Evolutionary conservation across 495 filamentous ascomycete genomes (phyloP), one percentile per base, ranked within the genome.

Genomic region (Rusavskia elegans): DNA sequence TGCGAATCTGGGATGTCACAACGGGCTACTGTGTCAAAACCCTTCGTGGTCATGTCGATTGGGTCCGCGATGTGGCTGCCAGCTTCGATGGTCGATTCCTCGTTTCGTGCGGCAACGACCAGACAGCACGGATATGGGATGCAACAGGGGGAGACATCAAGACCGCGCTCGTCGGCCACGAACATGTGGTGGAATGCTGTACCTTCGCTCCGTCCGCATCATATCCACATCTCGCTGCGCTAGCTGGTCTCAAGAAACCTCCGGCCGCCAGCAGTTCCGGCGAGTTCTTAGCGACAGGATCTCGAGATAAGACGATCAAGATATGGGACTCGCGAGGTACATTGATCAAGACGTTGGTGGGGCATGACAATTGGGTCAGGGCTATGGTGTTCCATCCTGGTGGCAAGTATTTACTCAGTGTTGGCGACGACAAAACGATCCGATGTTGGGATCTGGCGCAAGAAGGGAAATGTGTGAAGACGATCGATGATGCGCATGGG

Each of bases 331-430:
- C 80, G 5, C 75, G 89, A 46, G 92, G 92, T 10, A 86, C 83
- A 13, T 72, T 86, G 46, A 81, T 98, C 58, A 96, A 89, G 65
- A 93, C 85, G 1, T 72, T 97, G 8, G 66, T 82, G 2, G 92
- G 92, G 3, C 92, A 98, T 60, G 92, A 98, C 64, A 98, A 96
- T 63, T 98, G 92, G 92, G 83, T 98, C 1, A 79, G 88, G 10
- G 84, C 73, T 2, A 61, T 97, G 13, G 80, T 87, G 17, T 98
- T 94, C 64, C 92, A 98, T 57, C 92, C 92, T 0, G 89, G 87
- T 3, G 92, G 92, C 1, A 95, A 94, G 65, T 98, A 92, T 57
- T 74, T 98, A 2, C 66, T 98, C 17, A 87, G 81, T 32, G 85
- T 83, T 4, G 71, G 82, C 23, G 92, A 98, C 59, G 92, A 98